phyloP scores from a whole-genome alignment of 139 green algal species.

The Tetradesmus obliquus region DNA sequence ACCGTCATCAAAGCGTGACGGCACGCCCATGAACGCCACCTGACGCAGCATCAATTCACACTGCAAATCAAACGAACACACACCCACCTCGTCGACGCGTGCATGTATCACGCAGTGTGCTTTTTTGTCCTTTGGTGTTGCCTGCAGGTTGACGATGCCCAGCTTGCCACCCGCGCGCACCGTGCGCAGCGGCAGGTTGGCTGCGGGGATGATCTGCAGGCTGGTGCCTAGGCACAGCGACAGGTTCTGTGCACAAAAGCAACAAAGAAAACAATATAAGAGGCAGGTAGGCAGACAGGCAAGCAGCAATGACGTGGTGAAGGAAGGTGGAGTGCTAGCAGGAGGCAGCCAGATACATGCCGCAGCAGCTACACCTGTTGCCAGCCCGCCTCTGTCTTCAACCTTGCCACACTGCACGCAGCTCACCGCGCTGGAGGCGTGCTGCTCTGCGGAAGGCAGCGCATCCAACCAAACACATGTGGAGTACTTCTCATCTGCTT shows the following conservation, averaged over 20 bases:
- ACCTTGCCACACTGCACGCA: too few species aligned
- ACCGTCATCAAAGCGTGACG: too few species aligned
- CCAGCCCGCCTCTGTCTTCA: too few species aligned
- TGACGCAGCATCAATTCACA: not conserved
- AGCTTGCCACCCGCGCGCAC: conserved; percentile 74
- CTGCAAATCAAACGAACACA: too few species aligned
- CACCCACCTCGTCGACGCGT: conserved; percentile 47
- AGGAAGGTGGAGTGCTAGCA: too few species aligned
- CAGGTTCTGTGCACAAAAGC: conserved; percentile 73
- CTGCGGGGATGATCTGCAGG: conserved; percentile 92
- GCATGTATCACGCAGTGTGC: conserved; percentile 53
- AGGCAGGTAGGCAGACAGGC: not conserved
- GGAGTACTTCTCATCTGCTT: too few species aligned
- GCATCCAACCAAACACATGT: conserved; percentile 91
- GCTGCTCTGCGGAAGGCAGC: conserved; percentile 85
- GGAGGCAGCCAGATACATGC: too few species aligned
- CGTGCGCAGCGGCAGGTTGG: conserved; percentile 78
- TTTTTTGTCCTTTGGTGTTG: conserved; percentile 72
- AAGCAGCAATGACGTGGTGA: not conserved
- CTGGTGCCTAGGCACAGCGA: conserved; percentile 89
- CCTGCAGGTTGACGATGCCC: conserved; percentile 91
- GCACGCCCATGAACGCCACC: not conserved
- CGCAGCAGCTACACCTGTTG: too few species aligned
- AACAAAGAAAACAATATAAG: too few species aligned
- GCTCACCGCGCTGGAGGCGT: conserved; percentile 67